phyloP scores from a whole-genome alignment of 345 rosid species.

The Kandelia obovata region DNA sequence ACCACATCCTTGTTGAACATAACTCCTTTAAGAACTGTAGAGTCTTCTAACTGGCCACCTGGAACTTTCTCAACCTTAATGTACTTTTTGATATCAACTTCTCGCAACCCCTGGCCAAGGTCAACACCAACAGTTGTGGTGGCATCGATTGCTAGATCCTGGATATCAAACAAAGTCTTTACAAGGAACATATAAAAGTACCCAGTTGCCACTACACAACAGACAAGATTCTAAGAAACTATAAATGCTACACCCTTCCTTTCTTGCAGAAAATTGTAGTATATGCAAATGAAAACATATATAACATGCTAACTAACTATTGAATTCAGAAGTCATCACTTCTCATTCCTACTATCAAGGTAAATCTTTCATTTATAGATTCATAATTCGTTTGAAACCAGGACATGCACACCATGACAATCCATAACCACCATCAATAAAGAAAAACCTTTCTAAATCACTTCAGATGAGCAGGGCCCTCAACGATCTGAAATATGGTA shows the following conservation, averaged over 20 bases:
- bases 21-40: constrained; percentile 85
- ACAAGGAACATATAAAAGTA: background rate
- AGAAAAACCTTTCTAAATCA: too few species aligned
- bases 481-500: too few species aligned
- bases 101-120: constrained; percentile 94
- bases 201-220: background rate
- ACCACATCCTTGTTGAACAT: constrained; percentile 94
- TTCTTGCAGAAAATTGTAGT: background rate
- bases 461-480: too few species aligned
- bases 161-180: constrained; percentile 19
- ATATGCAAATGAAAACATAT: too few species aligned
- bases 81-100: constrained; percentile 89
- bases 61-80: constrained; percentile 95
- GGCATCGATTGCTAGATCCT: constrained; percentile 97
- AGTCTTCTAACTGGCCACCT: constrained; percentile 95
- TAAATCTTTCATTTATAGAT: too few species aligned
- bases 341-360: too few species aligned
- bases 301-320: too few species aligned
- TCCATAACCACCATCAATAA: too few species aligned
- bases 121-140: constrained; percentile 79
- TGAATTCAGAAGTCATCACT: too few species aligned
- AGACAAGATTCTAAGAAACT: background rate
- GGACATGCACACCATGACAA: too few species aligned
- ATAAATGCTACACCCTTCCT: background rate
- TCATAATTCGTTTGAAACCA: too few species aligned